Base-by-base conservation (phyloP, 768 basidiomycete species). In the Bullera alba region DNA sequence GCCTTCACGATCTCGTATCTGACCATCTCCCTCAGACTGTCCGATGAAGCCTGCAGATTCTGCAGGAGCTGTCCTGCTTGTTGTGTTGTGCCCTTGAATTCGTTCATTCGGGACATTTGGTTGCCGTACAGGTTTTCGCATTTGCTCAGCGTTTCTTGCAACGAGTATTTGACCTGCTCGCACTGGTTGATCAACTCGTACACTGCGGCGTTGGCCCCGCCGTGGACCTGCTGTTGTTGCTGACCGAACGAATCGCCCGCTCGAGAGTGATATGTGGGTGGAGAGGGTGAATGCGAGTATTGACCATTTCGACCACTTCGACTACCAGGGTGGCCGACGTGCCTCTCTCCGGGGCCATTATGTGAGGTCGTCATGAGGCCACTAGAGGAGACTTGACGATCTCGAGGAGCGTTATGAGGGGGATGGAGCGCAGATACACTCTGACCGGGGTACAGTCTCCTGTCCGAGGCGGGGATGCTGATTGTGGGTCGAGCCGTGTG, bases 21-120 rank as follows among this genome's bases (percentile, higher is more conserved):
- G n/a, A 69, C 67, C 63, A 69, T 65, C 26, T 65, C 61, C 49
- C 60, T 58, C 22, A 69, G 29, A 48, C 56, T 65, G 35, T 65
- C 63, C 16, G 67, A 58, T 35, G 54, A 57, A 15, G 49, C 39
- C 38, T 69, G 67, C 25, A 69, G 30, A 28, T 42, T 65, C 6
- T 46, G 50, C 15, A 69, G 34, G 0, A 69, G 50, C 0, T 56
- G 54, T n/a, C 46, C 50, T 1, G 61, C 56, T 16, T 54, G 54
- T 8, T 37, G 45, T 2, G 61, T 56, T 0, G 61, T 63, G 17
- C 16, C 35, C 46, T 61, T 63, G 48, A 69, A 63, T 12, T 69
- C 67, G 32, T 45, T 42, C 52, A 58, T 57, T 16, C 44, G 50
- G 6, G 36, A 36, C 3, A 53, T 21, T 42, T 69, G 63, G 10